Evolutionary conservation across 2,329 filamentous ascomycete species (phyloP).

Genomic region (Botrytis elliptica): DNA sequence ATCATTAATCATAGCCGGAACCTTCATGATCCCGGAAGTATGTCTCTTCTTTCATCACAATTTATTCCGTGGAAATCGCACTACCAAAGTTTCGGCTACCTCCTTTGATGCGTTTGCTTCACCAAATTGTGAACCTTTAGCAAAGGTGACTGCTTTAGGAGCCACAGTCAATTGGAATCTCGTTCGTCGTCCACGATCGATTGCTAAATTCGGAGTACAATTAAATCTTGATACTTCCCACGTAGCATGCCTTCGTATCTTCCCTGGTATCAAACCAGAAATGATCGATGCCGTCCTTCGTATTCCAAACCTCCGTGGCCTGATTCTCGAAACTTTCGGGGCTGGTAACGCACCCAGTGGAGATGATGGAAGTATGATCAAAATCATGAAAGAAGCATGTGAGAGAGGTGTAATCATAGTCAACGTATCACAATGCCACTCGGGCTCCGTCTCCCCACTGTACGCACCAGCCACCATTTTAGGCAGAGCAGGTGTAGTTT

Average conservation of each 20-base stretch:
- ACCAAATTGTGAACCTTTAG: slow-evolving; percentile 64
- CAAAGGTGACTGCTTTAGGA: slow-evolving; percentile 58
- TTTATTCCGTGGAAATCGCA: slow-evolving; percentile 66
- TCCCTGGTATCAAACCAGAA: slow-evolving; percentile 69
- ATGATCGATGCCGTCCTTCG: slow-evolving; percentile 68
- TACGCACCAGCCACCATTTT: slow-evolving; percentile 61
- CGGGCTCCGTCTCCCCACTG: slow-evolving; percentile 55
- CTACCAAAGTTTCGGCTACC: slow-evolving; percentile 67
- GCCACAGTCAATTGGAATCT: slow-evolving; percentile 64
- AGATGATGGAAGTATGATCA: slow-evolving; percentile 56
- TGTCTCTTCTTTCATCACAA: slow-evolving; percentile 73
- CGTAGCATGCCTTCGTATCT: slow-evolving; percentile 69
- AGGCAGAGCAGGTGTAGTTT: slow-evolving; percentile 65
- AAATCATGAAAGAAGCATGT: slow-evolving; percentile 63
- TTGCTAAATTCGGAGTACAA: slow-evolving; percentile 61
- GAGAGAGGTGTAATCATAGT: slow-evolving; percentile 68
- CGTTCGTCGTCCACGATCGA: slow-evolving; percentile 55
- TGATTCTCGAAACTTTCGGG: slow-evolving; percentile 71
- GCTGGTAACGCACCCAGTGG: slow-evolving; percentile 69
- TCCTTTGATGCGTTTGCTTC: slow-evolving; percentile 68
- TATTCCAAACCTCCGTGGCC: slow-evolving; percentile 60
- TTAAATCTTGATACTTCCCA: slow-evolving; percentile 62
- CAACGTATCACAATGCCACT: slow-evolving; percentile 64
- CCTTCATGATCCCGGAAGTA: slow-evolving; percentile 74
- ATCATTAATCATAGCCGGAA: slow-evolving; percentile 67